Conservation (phyloP, 2,329 filamentous ascomycete genomes). For the Trichoderma atroviride region DNA sequence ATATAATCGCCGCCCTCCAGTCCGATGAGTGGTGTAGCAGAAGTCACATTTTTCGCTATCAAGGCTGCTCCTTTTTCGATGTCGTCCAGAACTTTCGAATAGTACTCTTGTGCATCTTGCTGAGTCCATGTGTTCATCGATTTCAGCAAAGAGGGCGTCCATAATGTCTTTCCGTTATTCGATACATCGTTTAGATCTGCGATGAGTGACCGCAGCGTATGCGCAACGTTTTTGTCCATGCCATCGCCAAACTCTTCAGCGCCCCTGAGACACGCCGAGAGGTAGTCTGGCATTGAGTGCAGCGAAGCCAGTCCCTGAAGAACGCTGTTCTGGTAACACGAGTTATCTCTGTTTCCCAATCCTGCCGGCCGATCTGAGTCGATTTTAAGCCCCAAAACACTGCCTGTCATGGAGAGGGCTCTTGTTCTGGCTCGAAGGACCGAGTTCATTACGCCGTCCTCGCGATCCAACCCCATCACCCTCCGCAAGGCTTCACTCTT, state of each 20-base stretch:
- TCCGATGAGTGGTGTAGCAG: conserved; percentile 3
- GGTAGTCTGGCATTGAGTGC: conserved; percentile 67
- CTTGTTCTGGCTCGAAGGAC: conserved; percentile 62
- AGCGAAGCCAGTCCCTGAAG: conserved; percentile 83
- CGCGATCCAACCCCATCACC: conserved; percentile 61
- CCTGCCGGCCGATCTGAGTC: conserved; percentile 60
- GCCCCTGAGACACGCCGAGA: conserved; percentile 51
- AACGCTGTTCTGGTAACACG: conserved; percentile 96
- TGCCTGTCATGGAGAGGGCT: conserved; percentile 56
- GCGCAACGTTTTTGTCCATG: conserved; percentile 43
- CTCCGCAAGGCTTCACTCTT: conserved; percentile 68
- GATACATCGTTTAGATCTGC: conserved; percentile 67
- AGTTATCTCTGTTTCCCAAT: conserved; percentile 90
- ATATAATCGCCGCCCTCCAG: conserved; percentile 6
- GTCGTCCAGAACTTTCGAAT: conserved; percentile 83
- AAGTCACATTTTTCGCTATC: conserved; percentile 39
- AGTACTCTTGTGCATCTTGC: conserved; percentile 98
- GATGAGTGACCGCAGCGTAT: conserved; percentile 66
- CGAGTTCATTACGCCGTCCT: conserved; percentile 56
- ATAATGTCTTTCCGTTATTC: conserved; percentile 76
- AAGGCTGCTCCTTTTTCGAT: conserved; percentile 75
- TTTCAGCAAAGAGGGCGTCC: conserved; percentile 80
- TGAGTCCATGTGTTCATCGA: conserved; percentile 95
- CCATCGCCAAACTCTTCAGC: conserved; percentile 32
- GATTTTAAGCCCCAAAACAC: conserved; percentile 44